Evolutionary conservation across 2,329 filamentous ascomycete species (phyloP).

Genomic region (Cladophialophora chaetospira): DNA sequence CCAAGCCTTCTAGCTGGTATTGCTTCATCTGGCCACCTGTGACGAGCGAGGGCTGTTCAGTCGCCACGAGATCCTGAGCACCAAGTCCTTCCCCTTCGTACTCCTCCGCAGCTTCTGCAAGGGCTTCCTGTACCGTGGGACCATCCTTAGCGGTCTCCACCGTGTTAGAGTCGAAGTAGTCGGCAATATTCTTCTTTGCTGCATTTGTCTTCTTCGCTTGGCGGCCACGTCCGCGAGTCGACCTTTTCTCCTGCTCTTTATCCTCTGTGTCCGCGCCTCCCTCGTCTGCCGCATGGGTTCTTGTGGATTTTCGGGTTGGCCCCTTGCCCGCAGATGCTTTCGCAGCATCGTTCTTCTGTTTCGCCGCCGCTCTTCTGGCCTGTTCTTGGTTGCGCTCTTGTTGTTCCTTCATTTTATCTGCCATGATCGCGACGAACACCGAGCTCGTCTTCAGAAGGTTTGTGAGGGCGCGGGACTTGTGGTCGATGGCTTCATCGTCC

Average conservation of each 20-base stretch:
- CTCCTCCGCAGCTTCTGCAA: constrained; percentile 61
- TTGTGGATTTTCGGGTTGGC: constrained; percentile 28
- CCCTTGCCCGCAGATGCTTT: constrained; percentile 35
- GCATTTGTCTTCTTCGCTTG: constrained; percentile 29
- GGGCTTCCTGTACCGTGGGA: constrained; percentile 57
- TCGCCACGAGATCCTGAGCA: constrained; percentile 72
- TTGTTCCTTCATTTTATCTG: constrained; percentile 51
- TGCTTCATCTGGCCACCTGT: constrained; percentile 87
- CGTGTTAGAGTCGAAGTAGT: constrained; percentile 63
- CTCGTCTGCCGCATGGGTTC: constrained; percentile 15
- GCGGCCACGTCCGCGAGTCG: constrained; percentile 27
- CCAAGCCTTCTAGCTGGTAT: constrained; percentile 91
- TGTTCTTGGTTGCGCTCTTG: constrained; percentile 48
- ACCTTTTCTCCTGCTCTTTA: constrained; percentile 34
- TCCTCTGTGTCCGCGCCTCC: constrained; percentile 12
- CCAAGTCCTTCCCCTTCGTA: constrained; percentile 62
- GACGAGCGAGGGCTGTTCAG: constrained; percentile 81
- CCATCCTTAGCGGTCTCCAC: constrained; percentile 56
- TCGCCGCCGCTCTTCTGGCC: constrained; percentile 42
- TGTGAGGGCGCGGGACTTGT: constrained; percentile 48
- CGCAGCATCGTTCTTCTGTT: constrained; percentile 35
- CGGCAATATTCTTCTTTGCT: constrained; percentile 50
- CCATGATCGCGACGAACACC: constrained; percentile 53
- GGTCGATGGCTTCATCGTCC: constrained; percentile 45
- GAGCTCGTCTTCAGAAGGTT: constrained; percentile 50